Base-by-base conservation (phyloP, 495 filamentous ascomycete genomes). In the Lophiotrema nucula region DNA sequence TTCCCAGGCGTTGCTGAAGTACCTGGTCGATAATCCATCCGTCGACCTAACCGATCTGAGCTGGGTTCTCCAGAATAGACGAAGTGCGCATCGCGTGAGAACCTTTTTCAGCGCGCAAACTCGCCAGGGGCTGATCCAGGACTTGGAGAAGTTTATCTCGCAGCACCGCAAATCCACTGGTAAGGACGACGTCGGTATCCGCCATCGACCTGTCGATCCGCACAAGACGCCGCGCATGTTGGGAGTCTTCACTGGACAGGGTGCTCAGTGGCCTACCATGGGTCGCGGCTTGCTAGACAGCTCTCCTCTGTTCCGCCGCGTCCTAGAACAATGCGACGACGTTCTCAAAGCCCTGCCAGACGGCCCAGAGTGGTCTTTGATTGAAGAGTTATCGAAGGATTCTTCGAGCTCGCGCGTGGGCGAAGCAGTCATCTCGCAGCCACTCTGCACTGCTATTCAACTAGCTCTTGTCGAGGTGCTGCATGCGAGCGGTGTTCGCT, bases 201-300 rank as follows among this genome's bases (percentile, higher is more conserved):
- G n/a, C n/a, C n/a, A n/a, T n/a, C n/a, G n/a, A n/a, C n/a, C n/a
- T n/a, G n/a, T n/a, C n/a, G n/a, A n/a, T n/a, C n/a, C n/a, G n/a
- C n/a, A n/a, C 31, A 35, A 35, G 8, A n/a, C 8, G n/a, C 31
- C 31, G n/a, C 8, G 31, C 31, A 35, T 35, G 8, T n/a, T 35
- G 8, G 48, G 48, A 16, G 28, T 65, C 42, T 67, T 65, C 41
- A 67, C 65, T 25, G 65, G 65, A 0, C 51, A 67, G 47, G 64
- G 64, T 54, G 69, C 45, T 2, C 47, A 58, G 23, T 63, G 47
- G 39, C 22, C 47, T 4, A 4, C 21, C 13, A 58, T 58, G 53
- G 60, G 52, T 2, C 2, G 2, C 1, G 22, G 25, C 1, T 26
- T 57, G 1, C 15, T 52, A 8, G 1, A 19, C 0, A 21, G 13